These are phyloP conservation scores for Hygrophoropsis aurantiaca DNA, from an alignment of 768 basidiomycete genomes.

Conservation along the genomic window DNA sequence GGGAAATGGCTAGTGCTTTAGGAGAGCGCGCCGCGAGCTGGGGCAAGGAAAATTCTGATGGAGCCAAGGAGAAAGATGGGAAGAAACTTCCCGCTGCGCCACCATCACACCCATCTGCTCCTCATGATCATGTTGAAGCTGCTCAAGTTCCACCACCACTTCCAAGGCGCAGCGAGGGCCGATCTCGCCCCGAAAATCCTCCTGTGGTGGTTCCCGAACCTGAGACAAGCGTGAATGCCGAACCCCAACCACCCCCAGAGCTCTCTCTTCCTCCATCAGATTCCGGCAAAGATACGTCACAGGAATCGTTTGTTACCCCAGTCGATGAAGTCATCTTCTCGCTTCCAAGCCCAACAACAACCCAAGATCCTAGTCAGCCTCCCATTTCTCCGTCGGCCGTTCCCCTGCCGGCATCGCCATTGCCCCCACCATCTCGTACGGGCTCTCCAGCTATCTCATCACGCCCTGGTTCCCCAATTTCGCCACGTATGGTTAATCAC, in stretches of 20 bases:
- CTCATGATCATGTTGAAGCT: constrained; percentile 16
- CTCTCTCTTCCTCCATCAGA: constrained; percentile 7
- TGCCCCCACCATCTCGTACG: constrained; percentile 25
- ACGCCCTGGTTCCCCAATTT: constrained; percentile 17
- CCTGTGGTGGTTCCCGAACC: constrained; percentile 3
- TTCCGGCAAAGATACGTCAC: constrained; percentile 6
- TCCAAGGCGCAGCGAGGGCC: constrained; percentile 47
- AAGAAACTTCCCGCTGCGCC: constrained; percentile 20
- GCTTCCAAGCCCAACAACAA: constrained; percentile 8
- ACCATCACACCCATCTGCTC: constrained; percentile 25
- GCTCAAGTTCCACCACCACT: constrained; percentile 43
- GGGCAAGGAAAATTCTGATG: constrained; percentile 39
- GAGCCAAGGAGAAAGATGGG: constrained; percentile 32
- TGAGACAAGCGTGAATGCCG: background rate
- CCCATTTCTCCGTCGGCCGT: constrained; percentile 19
- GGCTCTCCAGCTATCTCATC: constrained; percentile 15
- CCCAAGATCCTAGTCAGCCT: background rate
- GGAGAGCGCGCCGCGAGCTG: constrained; percentile 60
- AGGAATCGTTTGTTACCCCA: constrained; percentile 17
- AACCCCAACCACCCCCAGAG: background rate
- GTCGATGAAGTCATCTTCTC: constrained; percentile 21
- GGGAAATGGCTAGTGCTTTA: constrained; percentile 67
- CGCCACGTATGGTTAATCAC: constrained; percentile 1
- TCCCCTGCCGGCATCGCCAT: constrained; percentile 25
- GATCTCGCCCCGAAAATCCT: constrained; percentile 18